Evolutionary conservation across 108 stramenopile genomes (phyloP), one percentile per base, ranked within the genome.

Genomic region (Pseudonitzschia delicatissima): DNA sequence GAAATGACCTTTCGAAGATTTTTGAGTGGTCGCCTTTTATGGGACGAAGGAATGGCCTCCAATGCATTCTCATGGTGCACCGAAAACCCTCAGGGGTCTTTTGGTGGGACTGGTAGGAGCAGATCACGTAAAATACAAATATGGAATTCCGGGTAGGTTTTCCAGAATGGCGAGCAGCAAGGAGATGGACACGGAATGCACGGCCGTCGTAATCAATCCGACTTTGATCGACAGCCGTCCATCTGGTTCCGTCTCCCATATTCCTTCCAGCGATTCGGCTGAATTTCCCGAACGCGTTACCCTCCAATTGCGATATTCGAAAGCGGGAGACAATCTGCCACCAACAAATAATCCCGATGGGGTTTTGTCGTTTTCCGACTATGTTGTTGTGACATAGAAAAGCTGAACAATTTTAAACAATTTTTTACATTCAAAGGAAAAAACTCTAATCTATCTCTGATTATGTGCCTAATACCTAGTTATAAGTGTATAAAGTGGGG

Each of bases 1-100:
- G 76, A 80, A 48, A 88, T 91, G 84, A 35, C 79, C 23, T 88
- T 88, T 68, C 61, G 70, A 0, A 81, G 79, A 33, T 91, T 91
- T 50, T 44, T 77, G 27, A 73, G 76, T 57, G 91, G 85, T 15
- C 79, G 91, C 9, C 85, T 92, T 27, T 66, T 92, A 23, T 92
- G 91, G 91, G 91, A 92, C 73, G 83, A 87, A 64, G 53, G 77
- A 45, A 92, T 92, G 91, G 91, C 91, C 20, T 69, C 60, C 8
- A 62, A 50, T 39, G 84, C 87, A 0, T 67, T 73, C 25, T 59
- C 62, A 25, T 92, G 87, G 87, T 62, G 68, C 13, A 47, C 48
- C 9, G 52, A 63, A 2, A 77, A 92, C 68, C 72, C 77, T 0
- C 77, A 73, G 17, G n/a, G 84, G 87, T 12, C 64, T 88, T n/a